Percentiles rank a stretch among this genome's conserved stretches.
phyloP scores from a whole-genome alignment of 2,329 filamentous ascomycete species.

The Arthroderma sp. region DNA sequence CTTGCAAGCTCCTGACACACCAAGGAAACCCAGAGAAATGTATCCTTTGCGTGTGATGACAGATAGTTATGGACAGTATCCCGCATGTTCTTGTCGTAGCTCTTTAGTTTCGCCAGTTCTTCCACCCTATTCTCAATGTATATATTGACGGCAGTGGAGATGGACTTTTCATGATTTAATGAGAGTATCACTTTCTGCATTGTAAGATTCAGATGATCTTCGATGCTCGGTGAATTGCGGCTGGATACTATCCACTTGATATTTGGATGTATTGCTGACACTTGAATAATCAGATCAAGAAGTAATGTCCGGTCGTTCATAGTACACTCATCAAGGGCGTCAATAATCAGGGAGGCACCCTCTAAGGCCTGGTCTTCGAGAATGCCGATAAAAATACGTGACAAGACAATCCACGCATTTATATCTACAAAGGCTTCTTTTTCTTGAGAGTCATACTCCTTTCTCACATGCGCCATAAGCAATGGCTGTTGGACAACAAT shows the following conservation, averaged over 20 bases:
- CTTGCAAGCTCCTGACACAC: slow-evolving; percentile 20
- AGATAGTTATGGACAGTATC: background rate
- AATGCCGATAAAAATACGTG: slow-evolving; percentile 27
- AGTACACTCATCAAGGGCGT: slow-evolving; percentile 37
- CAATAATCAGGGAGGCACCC: slow-evolving; percentile 27
- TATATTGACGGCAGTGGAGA: background rate
- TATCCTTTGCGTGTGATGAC: slow-evolving; percentile 19
- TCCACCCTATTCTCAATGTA: background rate
- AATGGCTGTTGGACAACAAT: slow-evolving; percentile 23
- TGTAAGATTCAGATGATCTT: slow-evolving; percentile 16
- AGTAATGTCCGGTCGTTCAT: slow-evolving; percentile 17
- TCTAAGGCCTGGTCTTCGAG: slow-evolving; percentile 22
- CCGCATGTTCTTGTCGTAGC: background rate
- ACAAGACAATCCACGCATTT: slow-evolving; percentile 27
- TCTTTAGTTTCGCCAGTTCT: background rate
- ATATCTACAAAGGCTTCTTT: slow-evolving; percentile 26
- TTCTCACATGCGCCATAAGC: slow-evolving; percentile 23
- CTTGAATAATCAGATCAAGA: slow-evolving; percentile 23
- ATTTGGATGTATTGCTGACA: slow-evolving; percentile 8
- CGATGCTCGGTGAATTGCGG: slow-evolving; percentile 29
- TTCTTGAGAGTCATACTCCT: slow-evolving; percentile 23
- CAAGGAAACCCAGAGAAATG: slow-evolving; percentile 29
- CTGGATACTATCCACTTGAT: slow-evolving; percentile 36
- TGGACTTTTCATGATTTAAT: background rate
- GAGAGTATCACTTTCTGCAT: background rate